A percentile compares a stretch with the other conserved stretches of the same genome.
Evolutionary conservation across 2,329 filamentous ascomycete genomes (phyloP).

Genomic region (Neofusicoccum sp.): DNA sequence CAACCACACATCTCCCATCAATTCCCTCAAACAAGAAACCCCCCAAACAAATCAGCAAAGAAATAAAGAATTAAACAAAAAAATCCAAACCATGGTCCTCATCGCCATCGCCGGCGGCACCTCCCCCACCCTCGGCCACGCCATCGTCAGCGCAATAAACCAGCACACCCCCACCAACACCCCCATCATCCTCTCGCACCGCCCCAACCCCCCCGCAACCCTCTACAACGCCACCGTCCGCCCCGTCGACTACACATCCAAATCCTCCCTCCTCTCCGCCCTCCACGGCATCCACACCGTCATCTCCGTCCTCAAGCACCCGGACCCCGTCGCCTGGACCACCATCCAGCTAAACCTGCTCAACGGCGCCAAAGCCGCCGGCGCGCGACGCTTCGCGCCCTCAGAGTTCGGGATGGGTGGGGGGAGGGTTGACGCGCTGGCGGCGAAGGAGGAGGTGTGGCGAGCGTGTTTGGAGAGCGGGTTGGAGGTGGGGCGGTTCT

Average conservation of each 20-base stretch:
- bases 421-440: conserved; percentile 27
- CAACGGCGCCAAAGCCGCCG: conserved; percentile 52
- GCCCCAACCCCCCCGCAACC: conserved; percentile 15
- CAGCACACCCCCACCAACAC: conserved; percentile 27
- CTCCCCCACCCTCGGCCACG: conserved; percentile 30
- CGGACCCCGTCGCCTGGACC: conserved; percentile 28
- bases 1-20: too few species aligned
- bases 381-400: conserved; percentile 57
- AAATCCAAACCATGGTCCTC: conserved; percentile 26
- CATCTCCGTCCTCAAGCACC: conserved; percentile 29
- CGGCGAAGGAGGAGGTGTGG: conserved; percentile 30
- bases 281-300: conserved; percentile 32
- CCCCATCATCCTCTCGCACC: conserved; percentile 35
- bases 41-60: too few species aligned
- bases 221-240: conserved; percentile 26
- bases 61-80: conserved; percentile 30
- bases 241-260: conserved; percentile 34
- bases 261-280: conserved; percentile 26
- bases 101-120: conserved; percentile 33
- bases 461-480: conserved; percentile 28
- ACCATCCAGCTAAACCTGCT: conserved; percentile 49
- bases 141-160: conserved; percentile 31
- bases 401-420: conserved; percentile 47
- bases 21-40: too few species aligned
- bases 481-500: conserved; percentile 37